Evolutionary conservation across 1,284 basidiomycete genomes (phyloP), one percentile per base, ranked within the genome.

Genomic region (Tilletia setariae): DNA sequence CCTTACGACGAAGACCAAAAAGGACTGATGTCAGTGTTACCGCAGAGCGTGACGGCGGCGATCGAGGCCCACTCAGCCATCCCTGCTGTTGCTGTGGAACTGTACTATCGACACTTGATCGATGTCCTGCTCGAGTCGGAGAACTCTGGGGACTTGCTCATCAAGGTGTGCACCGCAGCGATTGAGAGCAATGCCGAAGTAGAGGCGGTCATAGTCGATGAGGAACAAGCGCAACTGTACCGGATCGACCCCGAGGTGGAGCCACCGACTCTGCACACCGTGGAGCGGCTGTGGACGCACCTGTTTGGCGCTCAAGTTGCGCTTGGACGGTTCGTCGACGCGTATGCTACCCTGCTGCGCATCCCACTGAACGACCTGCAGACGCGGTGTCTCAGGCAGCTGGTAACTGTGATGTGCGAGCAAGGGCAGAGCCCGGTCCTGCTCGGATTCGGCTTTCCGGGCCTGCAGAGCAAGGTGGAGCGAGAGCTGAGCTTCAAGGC

Each of bases 401-500:
- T 73, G 4, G 62, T 72, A 1, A 90, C 93, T 75, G 88, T 88
- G 73, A 97, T 98, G 91, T 98, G 95, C 83, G 93, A 98, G 82
- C 88, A 90, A 64, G 88, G 90, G 75, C 88, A 91, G 67, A 88
- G 94, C 25, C 89, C 90, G 67, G 86, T 87, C 68, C 86, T 98
- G 19, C 89, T 94, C 81, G 85, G 88, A 13, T 90, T 94, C 79
- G 92, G 91, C 76, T 98, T 98, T 81, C 87, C 90, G 25, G 92
- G 90, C 0, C 86, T 95, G 73, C 89, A 90, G 68, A 89, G 90
- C 67, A 92, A 96, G 79, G 91, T 98, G 30, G 94, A 97, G 85
- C 89, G 88, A 65, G 89, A 91, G 21, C 86, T 99, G 62, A 88
- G 90, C 49, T 98, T 96, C 86, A 96, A 97, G 83, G 93, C 93